phyloP scores from a whole-genome alignment of 352 stramenopile genomes.

The Globisporangium cederbergense region DNA sequence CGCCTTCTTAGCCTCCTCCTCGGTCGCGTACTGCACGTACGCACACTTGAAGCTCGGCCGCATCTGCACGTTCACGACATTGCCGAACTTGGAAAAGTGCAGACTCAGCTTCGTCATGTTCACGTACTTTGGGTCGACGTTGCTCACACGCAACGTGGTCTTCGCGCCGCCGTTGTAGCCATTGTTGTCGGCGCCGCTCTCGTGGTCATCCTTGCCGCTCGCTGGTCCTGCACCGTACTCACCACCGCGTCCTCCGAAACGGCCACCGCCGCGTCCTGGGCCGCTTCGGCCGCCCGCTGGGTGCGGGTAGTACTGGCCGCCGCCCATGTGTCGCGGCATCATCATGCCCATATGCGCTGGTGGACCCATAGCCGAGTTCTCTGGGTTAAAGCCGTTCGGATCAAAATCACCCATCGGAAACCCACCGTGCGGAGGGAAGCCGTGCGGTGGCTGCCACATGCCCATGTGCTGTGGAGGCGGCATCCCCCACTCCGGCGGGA shows the following conservation, averaged over 20 bases:
- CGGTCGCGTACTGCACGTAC: constrained; percentile 84
- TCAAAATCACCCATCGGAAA: constrained; percentile 68
- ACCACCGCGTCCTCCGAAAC: constrained; percentile 28
- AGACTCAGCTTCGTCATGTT: constrained; percentile 88
- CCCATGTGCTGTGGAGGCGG: constrained; percentile 44
- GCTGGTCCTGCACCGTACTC: constrained; percentile 17
- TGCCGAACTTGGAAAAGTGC: constrained; percentile 87
- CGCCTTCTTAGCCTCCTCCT: constrained; percentile 79
- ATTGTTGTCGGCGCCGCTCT: constrained; percentile 1
- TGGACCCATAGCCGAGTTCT: constrained; percentile 59
- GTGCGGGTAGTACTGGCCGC: constrained; percentile 43
- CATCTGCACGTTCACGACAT: constrained; percentile 89
- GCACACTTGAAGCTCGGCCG: constrained; percentile 72
- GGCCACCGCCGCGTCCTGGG: constrained; percentile 22
- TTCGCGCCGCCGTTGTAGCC: constrained; percentile 29
- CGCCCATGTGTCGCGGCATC: constrained; percentile 57
- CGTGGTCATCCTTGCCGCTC: constrained; percentile 24
- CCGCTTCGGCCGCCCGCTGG: constrained; percentile 32
- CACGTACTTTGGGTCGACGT: constrained; percentile 85
- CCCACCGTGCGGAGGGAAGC: constrained; percentile 39
- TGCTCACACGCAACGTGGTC: constrained; percentile 79
- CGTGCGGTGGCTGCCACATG: constrained; percentile 56
- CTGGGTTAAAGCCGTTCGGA: constrained; percentile 59
- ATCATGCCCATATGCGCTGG: constrained; percentile 56
- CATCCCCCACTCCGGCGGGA: constrained; percentile 66